These are phyloP conservation scores for Lactuca saligna DNA, from an alignment of 129 eudicot genomes.

Conservation along the genomic window DNA sequence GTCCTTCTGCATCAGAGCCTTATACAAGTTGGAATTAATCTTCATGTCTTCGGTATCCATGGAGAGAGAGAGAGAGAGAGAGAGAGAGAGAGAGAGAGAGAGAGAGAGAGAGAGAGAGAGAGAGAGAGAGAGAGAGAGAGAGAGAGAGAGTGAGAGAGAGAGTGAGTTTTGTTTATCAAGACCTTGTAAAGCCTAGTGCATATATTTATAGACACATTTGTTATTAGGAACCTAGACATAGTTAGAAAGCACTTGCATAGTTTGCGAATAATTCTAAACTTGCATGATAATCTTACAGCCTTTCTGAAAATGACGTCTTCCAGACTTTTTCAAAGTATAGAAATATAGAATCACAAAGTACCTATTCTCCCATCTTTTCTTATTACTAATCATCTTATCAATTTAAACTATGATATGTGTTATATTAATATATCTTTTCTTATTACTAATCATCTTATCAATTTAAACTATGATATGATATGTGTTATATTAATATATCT, in stretches of 20 bases:
- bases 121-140: not conserved
- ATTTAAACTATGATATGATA: too few relatives aligned
- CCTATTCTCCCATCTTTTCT: too few relatives aligned
- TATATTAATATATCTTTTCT: too few relatives aligned
- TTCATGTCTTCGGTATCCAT: not conserved
- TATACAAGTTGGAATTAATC: not conserved
- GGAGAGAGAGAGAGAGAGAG: not conserved
- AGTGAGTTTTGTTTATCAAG: not conserved
- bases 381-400: too few relatives aligned
- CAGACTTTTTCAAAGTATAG: slow-evolving; percentile 4
- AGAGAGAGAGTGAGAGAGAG: not conserved
- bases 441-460: too few relatives aligned
- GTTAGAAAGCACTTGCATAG: not conserved
- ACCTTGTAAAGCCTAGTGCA: not conserved
- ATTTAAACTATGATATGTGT: too few relatives aligned
- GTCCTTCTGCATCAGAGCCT: slow-evolving; percentile 21
- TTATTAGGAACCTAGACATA: not conserved
- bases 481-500: too few relatives aligned
- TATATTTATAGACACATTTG: not conserved
- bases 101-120: not conserved
- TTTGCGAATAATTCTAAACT: not conserved
- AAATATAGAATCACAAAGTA: not conserved
- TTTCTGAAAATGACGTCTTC: not conserved
- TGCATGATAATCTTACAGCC: not conserved
- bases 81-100: not conserved